Evolutionary conservation across 2,329 filamentous ascomycete species (phyloP).

Genomic region (Dendrostoma leiphaemia): DNA sequence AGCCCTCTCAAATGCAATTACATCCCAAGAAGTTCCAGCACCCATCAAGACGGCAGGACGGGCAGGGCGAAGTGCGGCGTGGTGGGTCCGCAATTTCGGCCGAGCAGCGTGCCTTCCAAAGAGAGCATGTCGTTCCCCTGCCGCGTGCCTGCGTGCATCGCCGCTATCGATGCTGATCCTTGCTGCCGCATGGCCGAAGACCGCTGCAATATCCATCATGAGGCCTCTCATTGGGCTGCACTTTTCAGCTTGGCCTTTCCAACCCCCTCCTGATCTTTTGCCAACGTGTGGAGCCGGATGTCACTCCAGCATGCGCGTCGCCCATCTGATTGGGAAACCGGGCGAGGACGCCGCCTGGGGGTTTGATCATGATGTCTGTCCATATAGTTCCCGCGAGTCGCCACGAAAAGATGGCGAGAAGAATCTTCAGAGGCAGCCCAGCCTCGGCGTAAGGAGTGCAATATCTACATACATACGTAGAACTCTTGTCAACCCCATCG

Average conservation of each 20-base stretch:
- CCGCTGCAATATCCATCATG: not conserved
- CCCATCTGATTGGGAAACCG: too few relatives aligned
- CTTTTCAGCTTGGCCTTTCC: not conserved
- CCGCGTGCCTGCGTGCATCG: not conserved
- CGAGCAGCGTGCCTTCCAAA: slow-evolving; percentile 1
- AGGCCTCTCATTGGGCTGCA: not conserved
- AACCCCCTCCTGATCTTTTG: not conserved
- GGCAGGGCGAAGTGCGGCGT: not conserved
- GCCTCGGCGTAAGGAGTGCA: too few relatives aligned
- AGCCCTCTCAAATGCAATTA: not conserved
- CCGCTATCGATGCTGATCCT: not conserved
- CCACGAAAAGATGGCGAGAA: too few relatives aligned
- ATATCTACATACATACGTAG: too few relatives aligned
- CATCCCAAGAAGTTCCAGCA: not conserved
- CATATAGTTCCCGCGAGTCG: too few relatives aligned
- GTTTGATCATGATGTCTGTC: too few relatives aligned
- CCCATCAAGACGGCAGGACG: not conserved
- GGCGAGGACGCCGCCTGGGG: too few relatives aligned
- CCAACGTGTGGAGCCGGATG: not conserved
- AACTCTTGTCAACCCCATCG: too few relatives aligned
- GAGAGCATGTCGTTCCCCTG: not conserved
- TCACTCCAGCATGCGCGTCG: too few relatives aligned
- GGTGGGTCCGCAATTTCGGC: slow-evolving; percentile 1
- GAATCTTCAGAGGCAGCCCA: too few relatives aligned
- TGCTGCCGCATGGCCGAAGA: not conserved